Percentiles rank a stretch among this genome's conserved stretches.
Conservation (phyloP, 768 basidiomycete genomes). For the Boletus reticuloceps region DNA sequence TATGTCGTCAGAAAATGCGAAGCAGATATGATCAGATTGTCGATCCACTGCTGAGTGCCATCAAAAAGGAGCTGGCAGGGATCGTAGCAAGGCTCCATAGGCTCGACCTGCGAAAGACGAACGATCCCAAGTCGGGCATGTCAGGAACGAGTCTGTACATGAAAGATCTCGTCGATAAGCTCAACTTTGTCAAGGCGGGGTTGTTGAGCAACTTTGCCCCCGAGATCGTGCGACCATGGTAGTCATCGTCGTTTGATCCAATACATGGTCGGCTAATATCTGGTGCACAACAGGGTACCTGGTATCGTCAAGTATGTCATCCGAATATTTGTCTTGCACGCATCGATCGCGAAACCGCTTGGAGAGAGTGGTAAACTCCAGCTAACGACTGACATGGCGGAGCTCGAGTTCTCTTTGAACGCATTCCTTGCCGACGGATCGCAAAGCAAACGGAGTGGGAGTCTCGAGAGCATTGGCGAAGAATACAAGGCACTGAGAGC, state of each 20-base stretch:
- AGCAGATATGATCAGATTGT: constrained; percentile 52
- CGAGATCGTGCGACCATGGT: constrained; percentile 77
- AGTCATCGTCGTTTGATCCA: neutral
- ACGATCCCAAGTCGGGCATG: constrained; percentile 59
- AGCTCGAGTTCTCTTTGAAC: constrained; percentile 88
- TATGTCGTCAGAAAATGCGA: constrained; percentile 20
- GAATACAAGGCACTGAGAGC: constrained; percentile 86
- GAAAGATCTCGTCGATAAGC: constrained; percentile 76
- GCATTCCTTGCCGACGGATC: constrained; percentile 65
- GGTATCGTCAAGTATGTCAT: constrained; percentile 78
- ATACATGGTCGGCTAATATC: neutral
- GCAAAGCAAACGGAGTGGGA: constrained; percentile 59
- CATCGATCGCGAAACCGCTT: constrained; percentile 88
- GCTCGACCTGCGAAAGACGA: constrained; percentile 72
- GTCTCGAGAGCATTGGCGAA: constrained; percentile 75
- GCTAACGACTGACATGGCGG: constrained; percentile 94
- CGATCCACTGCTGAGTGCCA: constrained; percentile 60
- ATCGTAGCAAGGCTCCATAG: constrained; percentile 84
- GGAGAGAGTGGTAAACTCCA: constrained; percentile 94
- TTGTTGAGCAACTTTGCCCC: constrained; percentile 75
- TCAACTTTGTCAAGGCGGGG: constrained; percentile 77
- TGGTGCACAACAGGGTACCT: constrained; percentile 44
- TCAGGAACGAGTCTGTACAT: constrained; percentile 73
- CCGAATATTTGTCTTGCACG: constrained; percentile 75
- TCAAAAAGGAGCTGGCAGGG: constrained; percentile 64